These are phyloP conservation scores for Punctularia strigosozonata DNA, from an alignment of 768 basidiomycete genomes.

Conservation along the genomic window DNA sequence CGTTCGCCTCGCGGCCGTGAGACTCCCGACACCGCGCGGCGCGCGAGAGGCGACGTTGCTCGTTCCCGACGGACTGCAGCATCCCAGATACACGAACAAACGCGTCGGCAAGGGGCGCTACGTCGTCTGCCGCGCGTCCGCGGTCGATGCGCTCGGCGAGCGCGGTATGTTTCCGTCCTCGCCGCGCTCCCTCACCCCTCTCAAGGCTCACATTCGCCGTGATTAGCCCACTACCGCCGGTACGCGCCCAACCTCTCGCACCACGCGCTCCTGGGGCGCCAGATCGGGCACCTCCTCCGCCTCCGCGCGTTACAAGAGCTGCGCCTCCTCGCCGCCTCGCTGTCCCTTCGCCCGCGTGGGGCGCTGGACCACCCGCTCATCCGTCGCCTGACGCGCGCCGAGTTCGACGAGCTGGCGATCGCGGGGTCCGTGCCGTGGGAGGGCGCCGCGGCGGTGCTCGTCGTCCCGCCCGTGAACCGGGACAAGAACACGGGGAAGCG, in stretches of 20 bases:
- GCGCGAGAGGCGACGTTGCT: constrained; percentile 18
- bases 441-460: constrained; percentile 49
- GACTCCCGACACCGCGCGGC: constrained; percentile 20
- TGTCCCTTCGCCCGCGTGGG: constrained; percentile 21
- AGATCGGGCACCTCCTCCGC: constrained; percentile 58
- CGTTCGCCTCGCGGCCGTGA: constrained; percentile 42
- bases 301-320: constrained; percentile 69
- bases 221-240: constrained; percentile 4
- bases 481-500: neutral
- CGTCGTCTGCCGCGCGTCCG: constrained; percentile 47
- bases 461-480: constrained; percentile 21
- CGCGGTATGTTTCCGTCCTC: constrained; percentile 20
- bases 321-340: constrained; percentile 37
- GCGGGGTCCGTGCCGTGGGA: constrained; percentile 36
- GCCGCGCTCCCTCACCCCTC: neutral
- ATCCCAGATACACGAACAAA: constrained; percentile 43
- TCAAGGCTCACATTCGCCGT: neutral
- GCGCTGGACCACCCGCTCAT: constrained; percentile 26
- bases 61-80: constrained; percentile 54
- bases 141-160: constrained; percentile 25
- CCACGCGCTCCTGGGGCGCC: constrained; percentile 35
- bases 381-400: constrained; percentile 51
- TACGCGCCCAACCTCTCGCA: constrained; percentile 18
- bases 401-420: constrained; percentile 38
- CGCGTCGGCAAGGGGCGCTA: constrained; percentile 37